Conservation (phyloP, 192 early-diverging fungal species). For the Coemansia sp. region DNA sequence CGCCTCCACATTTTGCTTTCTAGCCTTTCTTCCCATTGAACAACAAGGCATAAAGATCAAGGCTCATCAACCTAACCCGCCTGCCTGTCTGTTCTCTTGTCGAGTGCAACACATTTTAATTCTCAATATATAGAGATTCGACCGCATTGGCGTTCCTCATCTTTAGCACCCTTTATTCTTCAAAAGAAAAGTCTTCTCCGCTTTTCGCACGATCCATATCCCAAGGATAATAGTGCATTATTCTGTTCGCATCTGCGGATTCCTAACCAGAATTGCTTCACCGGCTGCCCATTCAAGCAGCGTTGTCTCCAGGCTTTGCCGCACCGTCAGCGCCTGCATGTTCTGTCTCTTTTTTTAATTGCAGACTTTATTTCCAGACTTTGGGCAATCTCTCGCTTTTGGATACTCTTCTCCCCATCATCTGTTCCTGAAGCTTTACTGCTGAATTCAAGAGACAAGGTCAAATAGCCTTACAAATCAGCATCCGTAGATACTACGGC, state of each 20-base stretch:
- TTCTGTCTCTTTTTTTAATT: constrained; percentile 2
- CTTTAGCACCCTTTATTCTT: no score
- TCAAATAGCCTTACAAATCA: not conserved
- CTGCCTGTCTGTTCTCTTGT: no score
- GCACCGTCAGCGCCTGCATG: not conserved
- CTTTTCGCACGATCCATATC: not conserved
- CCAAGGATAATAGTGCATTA: not conserved
- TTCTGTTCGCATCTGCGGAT: not conserved
- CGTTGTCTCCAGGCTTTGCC: not conserved
- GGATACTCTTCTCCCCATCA: not conserved
- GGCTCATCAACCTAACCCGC: no score
- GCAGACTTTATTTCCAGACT: not conserved
- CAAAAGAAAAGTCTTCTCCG: not conserved
- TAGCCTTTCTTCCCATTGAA: not conserved
- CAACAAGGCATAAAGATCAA: no score
- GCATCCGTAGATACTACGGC: not conserved
- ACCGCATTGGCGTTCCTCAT: no score
- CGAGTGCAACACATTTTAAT: no score
- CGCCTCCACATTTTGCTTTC: not conserved
- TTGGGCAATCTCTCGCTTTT: not conserved
- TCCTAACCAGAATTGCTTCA: not conserved
- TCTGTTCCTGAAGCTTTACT: constrained; percentile 2
- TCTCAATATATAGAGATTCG: no score
- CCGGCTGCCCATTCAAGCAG: not conserved
- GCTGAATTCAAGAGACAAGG: not conserved